These are phyloP conservation scores for Fusarium mundagurra DNA, from an alignment of 2,329 filamentous ascomycete genomes.

Conservation along the genomic window DNA sequence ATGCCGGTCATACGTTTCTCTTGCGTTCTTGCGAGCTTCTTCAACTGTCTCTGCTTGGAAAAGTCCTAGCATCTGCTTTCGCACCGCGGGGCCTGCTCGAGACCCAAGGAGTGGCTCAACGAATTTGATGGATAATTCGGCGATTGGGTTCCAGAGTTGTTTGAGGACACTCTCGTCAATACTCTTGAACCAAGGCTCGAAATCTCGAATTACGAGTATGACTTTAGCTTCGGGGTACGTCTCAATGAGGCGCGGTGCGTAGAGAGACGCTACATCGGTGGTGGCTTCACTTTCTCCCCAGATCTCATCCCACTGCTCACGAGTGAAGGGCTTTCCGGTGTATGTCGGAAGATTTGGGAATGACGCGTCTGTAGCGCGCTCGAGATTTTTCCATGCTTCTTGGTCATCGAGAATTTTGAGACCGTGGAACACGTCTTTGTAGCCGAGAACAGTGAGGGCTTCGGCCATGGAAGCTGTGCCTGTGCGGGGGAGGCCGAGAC, in stretches of 20 bases:
- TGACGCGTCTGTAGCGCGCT: constrained; percentile 44
- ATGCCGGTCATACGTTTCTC: constrained; percentile 44
- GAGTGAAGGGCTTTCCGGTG: constrained; percentile 40
- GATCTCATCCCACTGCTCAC: constrained; percentile 48
- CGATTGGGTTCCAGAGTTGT: constrained; percentile 34
- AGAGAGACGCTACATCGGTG: constrained; percentile 45
- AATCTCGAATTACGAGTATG: constrained; percentile 46
- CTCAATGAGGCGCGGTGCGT: constrained; percentile 43
- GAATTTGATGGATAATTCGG: constrained; percentile 25
- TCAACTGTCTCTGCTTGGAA: constrained; percentile 36
- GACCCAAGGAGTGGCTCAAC: constrained; percentile 47
- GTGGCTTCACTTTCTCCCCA: constrained; percentile 44
- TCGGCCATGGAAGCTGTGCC: constrained; percentile 48
- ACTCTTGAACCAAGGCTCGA: constrained; percentile 46
- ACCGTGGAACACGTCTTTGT: constrained; percentile 47
- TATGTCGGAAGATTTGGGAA: constrained; percentile 43
- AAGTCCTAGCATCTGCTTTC: constrained; percentile 45
- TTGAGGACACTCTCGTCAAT: constrained; percentile 44
- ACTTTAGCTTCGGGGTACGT: constrained; percentile 49
- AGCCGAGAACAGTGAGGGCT: constrained; percentile 47
- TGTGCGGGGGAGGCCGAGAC: constrained; percentile 46
- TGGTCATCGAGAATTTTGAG: constrained; percentile 37
- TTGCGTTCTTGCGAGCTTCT: constrained; percentile 37
- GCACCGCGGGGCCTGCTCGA: constrained; percentile 35
- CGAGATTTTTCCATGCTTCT: constrained; percentile 40